Evolutionary conservation across 116 monocot species (phyloP).

Genomic region (Trichopus zeylanicus): DNA sequence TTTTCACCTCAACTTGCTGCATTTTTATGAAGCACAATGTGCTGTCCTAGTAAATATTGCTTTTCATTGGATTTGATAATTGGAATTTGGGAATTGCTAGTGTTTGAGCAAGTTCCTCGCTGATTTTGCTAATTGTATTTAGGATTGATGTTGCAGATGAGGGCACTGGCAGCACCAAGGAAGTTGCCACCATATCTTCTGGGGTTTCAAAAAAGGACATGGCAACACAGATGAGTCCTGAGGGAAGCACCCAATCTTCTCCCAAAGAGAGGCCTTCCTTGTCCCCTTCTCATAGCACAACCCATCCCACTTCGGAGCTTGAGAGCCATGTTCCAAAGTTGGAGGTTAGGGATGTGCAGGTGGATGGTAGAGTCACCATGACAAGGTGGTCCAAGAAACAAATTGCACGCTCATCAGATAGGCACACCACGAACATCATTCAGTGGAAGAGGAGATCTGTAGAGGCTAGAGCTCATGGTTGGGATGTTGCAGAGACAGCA

Average conservation of each 20-base stretch:
- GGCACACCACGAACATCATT: constrained; percentile 36
- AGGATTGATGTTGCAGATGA: constrained; percentile 22
- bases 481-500: constrained; percentile 40
- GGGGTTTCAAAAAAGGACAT: constrained; percentile 48
- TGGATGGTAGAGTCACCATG: constrained; percentile 83
- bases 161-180: constrained; percentile 26
- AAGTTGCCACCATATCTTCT: constrained; percentile 34
- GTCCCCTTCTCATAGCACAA: constrained; percentile 28
- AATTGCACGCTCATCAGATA: constrained; percentile 55
- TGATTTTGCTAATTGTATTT: background rate
- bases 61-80: background rate
- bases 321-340: constrained; percentile 56
- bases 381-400: constrained; percentile 96
- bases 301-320: constrained; percentile 39
- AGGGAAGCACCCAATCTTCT: constrained; percentile 48
- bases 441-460: constrained; percentile 67
- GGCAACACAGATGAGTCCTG: constrained; percentile 80
- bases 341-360: constrained; percentile 74
- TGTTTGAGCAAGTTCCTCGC: no score
- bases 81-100: no score
- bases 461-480: constrained; percentile 30
- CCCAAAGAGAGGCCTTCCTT: constrained; percentile 31
- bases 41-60: no score
- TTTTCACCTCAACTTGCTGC: no score
- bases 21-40: no score